Evolutionary conservation across 1,284 basidiomycete species (phyloP).

Genomic region (Rhizoctonia solani): DNA sequence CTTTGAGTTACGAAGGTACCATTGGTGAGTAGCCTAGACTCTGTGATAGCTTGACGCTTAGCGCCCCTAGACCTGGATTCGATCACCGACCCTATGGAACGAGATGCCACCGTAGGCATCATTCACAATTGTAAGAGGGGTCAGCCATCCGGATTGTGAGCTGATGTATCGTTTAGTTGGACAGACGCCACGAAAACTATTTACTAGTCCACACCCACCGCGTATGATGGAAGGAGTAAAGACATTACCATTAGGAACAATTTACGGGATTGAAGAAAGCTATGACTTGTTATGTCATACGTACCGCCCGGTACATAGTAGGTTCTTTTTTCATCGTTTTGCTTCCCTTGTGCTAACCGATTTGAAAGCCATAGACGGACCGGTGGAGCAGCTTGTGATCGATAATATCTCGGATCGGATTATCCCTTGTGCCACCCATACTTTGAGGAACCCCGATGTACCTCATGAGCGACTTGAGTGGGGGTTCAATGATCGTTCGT

Average conservation of each 20-base stretch:
- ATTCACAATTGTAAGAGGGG: constrained; percentile 94
- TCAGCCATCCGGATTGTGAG: too few relatives aligned
- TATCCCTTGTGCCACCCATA: constrained; percentile 64
- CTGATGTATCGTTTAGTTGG: constrained; percentile 60
- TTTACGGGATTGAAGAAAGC: constrained; percentile 82
- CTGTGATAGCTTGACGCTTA: background rate
- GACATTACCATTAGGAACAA: constrained; percentile 67
- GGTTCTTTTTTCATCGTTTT: constrained; percentile 31
- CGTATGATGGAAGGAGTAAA: constrained; percentile 71
- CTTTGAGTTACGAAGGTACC: constrained; percentile 90
- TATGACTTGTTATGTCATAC: constrained; percentile 65
- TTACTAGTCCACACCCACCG: constrained; percentile 77
- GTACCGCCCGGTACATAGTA: constrained; percentile 62
- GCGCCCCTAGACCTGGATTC: constrained; percentile 72
- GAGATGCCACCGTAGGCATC: constrained; percentile 90
- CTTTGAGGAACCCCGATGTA: constrained; percentile 61
- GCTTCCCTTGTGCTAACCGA: constrained; percentile 41
- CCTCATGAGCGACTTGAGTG: constrained; percentile 72
- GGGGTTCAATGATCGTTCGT: constrained; percentile 54
- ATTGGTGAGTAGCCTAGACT: constrained; percentile 59
- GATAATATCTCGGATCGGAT: constrained; percentile 64
- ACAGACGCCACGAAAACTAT: constrained; percentile 90
- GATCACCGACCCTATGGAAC: constrained; percentile 84
- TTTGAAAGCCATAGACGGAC: constrained; percentile 56
- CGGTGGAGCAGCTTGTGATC: constrained; percentile 59